A percentile compares a stretch with the other conserved stretches of the same genome.
Conservation (phyloP, 83 land plant genomes). For the Thuja plicata region DNA sequence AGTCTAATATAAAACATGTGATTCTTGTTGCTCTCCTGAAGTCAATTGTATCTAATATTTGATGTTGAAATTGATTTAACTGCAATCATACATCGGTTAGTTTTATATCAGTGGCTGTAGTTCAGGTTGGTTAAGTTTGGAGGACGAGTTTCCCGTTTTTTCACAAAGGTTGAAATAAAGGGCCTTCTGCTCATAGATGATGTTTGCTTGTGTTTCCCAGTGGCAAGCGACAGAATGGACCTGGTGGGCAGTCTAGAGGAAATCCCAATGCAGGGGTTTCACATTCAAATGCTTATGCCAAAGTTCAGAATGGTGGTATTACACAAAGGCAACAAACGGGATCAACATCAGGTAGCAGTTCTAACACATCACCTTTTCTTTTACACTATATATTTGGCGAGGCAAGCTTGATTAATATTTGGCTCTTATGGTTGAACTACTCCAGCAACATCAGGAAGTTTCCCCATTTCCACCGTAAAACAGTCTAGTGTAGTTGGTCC, state of each 20-base stretch:
- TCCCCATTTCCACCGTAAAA: not conserved
- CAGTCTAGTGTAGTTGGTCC: not conserved
- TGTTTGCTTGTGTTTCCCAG: not conserved
- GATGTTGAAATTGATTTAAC: not conserved
- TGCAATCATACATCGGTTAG: not conserved
- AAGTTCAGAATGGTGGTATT: not conserved
- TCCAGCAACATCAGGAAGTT: conserved; percentile 4
- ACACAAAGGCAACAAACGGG: conserved; percentile 5
- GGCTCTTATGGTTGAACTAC: not conserved
- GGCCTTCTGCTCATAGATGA: not conserved
- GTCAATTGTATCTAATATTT: not conserved
- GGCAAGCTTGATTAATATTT: not conserved
- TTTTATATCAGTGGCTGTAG: not conserved
- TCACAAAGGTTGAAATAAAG: not conserved
- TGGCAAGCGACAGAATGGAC: conserved; percentile 10
- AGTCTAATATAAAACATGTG: not conserved
- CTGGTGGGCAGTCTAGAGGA: conserved; percentile 12
- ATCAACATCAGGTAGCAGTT: not conserved
- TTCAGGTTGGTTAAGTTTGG: not conserved
- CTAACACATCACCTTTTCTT: not conserved
- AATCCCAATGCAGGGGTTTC: conserved; percentile 11
- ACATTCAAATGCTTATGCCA: not conserved
- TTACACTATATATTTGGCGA: not conserved
- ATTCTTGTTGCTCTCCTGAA: not conserved
- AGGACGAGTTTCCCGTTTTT: not conserved